Percentiles rank a stretch among this genome's conserved stretches.
Evolutionary conservation across 2,329 filamentous ascomycete genomes (phyloP).

Genomic region (Mycosphaerelloides madeirae): DNA sequence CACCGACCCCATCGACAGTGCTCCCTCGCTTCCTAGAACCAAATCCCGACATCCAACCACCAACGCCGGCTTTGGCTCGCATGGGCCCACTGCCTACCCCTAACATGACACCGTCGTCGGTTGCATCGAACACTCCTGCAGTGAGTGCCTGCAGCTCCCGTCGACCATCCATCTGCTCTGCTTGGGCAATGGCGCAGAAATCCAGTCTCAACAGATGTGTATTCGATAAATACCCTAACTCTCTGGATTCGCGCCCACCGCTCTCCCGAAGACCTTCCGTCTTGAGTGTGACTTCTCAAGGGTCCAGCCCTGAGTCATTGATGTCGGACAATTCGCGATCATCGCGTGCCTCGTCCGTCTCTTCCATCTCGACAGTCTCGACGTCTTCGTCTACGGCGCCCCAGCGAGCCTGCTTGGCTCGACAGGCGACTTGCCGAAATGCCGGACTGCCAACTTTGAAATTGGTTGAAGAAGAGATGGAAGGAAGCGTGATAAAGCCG

Average conservation of each 20-base stretch:
- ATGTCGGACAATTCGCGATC: constrained; percentile 55
- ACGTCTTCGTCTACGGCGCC: constrained; percentile 47
- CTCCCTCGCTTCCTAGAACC: constrained; percentile 49
- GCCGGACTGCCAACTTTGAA: constrained; percentile 38
- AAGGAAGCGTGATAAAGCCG: constrained; percentile 22
- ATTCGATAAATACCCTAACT: constrained; percentile 43
- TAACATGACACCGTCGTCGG: constrained; percentile 55
- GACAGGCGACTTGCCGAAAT: constrained; percentile 50
- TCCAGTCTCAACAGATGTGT: constrained; percentile 52
- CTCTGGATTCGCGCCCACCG: constrained; percentile 40
- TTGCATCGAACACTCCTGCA: constrained; percentile 55
- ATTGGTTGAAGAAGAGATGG: constrained; percentile 23
- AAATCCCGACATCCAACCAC: constrained; percentile 45
- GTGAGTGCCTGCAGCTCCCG: constrained; percentile 52
- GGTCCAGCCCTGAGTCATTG: constrained; percentile 59
- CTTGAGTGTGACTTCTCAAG: constrained; percentile 51
- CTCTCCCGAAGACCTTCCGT: constrained; percentile 43
- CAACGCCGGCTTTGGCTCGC: constrained; percentile 52
- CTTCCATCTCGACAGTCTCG: constrained; percentile 47
- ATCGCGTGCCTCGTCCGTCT: constrained; percentile 52
- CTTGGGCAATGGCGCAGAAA: constrained; percentile 55
- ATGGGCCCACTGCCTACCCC: constrained; percentile 58
- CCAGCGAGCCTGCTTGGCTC: constrained; percentile 43
- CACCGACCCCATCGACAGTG: constrained; percentile 39
- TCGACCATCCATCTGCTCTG: constrained; percentile 54